Percentiles rank a stretch among this genome's conserved stretches.
These are phyloP conservation scores for Penicillium goetzii DNA, from an alignment of 495 filamentous ascomycete species.

Conservation along the genomic window DNA sequence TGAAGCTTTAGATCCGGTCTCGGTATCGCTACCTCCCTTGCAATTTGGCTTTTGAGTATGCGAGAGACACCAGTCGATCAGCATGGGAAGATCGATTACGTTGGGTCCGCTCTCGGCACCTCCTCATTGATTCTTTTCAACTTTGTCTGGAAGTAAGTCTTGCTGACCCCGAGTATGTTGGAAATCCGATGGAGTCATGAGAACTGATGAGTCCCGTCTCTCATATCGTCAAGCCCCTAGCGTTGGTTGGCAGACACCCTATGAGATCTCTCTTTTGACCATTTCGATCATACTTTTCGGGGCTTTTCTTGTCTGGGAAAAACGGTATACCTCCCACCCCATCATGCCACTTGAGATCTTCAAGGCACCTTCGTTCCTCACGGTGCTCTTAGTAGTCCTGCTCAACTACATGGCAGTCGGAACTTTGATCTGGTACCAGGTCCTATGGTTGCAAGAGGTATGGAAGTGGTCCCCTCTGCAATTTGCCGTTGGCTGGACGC, in stretches of 20 bases:
- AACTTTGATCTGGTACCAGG: constrained; percentile 53
- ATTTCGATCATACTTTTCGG: constrained; percentile 44
- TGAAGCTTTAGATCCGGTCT: constrained; percentile 36
- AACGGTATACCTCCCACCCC: constrained; percentile 41
- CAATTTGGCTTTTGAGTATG: constrained; percentile 34
- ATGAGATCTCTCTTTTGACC: constrained; percentile 50
- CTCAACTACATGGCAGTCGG: constrained; percentile 57
- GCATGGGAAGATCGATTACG: constrained; percentile 52
- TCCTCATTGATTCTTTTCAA: constrained; percentile 55
- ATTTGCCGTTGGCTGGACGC: constrained; percentile 48
- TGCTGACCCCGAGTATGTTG: background rate
- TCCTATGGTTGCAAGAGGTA: constrained; percentile 50
- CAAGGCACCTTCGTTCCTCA: constrained; percentile 50
- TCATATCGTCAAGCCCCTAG: constrained; percentile 51
- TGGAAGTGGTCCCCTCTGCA: constrained; percentile 50
- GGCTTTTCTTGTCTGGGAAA: constrained; percentile 49
- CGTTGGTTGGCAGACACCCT: constrained; percentile 51
- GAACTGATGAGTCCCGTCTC: background rate
- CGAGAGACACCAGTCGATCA: constrained; percentile 44
- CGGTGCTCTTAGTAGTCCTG: constrained; percentile 51
- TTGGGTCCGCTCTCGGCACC: constrained; percentile 52
- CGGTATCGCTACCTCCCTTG: constrained; percentile 35
- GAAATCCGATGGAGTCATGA: background rate
- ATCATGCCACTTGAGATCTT: constrained; percentile 58
- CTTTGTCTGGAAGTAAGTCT: constrained; percentile 57